Percentiles rank a stretch among this genome's conserved stretches.
Evolutionary conservation across 441 rosid species (phyloP).

Genomic region (Adansonia gregorii): DNA sequence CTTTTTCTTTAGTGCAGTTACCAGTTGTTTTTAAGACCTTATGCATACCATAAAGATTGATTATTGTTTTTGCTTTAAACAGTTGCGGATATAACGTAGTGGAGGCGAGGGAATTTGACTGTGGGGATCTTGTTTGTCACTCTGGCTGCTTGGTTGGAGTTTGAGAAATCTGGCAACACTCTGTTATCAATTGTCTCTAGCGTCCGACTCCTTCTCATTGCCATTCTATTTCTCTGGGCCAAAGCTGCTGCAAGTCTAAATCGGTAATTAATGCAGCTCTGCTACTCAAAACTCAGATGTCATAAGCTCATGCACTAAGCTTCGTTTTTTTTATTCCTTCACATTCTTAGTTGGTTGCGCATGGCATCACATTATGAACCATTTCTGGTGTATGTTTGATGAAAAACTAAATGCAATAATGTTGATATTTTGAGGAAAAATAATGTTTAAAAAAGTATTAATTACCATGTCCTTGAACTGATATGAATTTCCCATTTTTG

Average conservation of each 20-base stretch:
- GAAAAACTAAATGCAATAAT: background rate
- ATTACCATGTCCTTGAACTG: too few relatives aligned
- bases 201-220: constrained; percentile 78
- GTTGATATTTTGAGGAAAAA: background rate
- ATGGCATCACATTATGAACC: background rate
- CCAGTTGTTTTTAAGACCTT: too few relatives aligned
- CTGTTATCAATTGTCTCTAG: constrained; percentile 75
- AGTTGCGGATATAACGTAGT: constrained; percentile 88
- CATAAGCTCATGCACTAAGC: background rate
- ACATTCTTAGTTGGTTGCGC: background rate
- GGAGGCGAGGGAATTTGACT: constrained; percentile 76
- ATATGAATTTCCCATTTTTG: background rate
- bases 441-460: background rate
- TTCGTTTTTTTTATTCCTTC: background rate
- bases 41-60: background rate
- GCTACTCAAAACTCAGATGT: background rate
- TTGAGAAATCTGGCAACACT: constrained; percentile 82
- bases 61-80: constrained; percentile 31
- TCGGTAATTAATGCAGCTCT: constrained; percentile 42
- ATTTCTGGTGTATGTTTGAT: background rate
- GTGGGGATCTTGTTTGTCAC: constrained; percentile 64
- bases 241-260: constrained; percentile 93
- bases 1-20: too few relatives aligned
- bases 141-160: constrained; percentile 81
- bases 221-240: constrained; percentile 87